Conservation (phyloP, 306 rosid genomes). For the Vigna hirtella region DNA sequence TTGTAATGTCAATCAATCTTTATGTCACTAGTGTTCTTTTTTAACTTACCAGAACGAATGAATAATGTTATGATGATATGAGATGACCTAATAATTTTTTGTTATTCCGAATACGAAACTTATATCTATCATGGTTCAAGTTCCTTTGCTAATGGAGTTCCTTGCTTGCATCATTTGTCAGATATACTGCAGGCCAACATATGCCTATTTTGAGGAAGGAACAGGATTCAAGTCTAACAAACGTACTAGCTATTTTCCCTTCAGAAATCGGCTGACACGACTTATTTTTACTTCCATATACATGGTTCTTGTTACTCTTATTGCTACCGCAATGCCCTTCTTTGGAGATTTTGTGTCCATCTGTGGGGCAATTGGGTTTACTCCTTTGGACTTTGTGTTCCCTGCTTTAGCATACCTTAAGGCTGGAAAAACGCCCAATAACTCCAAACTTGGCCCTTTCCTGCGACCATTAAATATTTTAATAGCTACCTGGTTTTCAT, state of each 20-base stretch:
- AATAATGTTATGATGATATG: not conserved
- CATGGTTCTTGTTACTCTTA: slow-evolving; percentile 62
- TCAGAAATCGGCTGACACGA: slow-evolving; percentile 46
- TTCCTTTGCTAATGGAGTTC: slow-evolving; percentile 26
- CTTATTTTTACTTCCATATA: slow-evolving; percentile 55
- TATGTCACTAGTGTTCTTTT: not conserved
- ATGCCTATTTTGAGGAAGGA: slow-evolving; percentile 68
- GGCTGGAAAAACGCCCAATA: slow-evolving; percentile 51
- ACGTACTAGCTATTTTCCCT: slow-evolving; percentile 29
- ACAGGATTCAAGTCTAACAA: slow-evolving; percentile 38
- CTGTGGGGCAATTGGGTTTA: slow-evolving; percentile 81
- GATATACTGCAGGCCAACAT: slow-evolving; percentile 90
- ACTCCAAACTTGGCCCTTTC: slow-evolving; percentile 46
- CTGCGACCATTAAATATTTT: slow-evolving; percentile 61
- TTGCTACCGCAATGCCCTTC: slow-evolving; percentile 82
- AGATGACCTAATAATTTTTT: not conserved
- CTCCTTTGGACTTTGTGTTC: slow-evolving; percentile 77
- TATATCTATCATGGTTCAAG: not conserved
- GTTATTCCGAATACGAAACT: not conserved
- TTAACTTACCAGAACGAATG: not conserved
- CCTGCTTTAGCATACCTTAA: slow-evolving; percentile 77
- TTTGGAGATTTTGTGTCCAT: slow-evolving; percentile 79
- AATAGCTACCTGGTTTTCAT: slow-evolving; percentile 68
- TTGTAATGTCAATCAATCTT: not conserved
- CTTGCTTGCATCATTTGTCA: slow-evolving; percentile 40